These are phyloP conservation scores for Cicer pinnatifidum DNA, from an alignment of 306 rosid genomes.

Conservation along the genomic window DNA sequence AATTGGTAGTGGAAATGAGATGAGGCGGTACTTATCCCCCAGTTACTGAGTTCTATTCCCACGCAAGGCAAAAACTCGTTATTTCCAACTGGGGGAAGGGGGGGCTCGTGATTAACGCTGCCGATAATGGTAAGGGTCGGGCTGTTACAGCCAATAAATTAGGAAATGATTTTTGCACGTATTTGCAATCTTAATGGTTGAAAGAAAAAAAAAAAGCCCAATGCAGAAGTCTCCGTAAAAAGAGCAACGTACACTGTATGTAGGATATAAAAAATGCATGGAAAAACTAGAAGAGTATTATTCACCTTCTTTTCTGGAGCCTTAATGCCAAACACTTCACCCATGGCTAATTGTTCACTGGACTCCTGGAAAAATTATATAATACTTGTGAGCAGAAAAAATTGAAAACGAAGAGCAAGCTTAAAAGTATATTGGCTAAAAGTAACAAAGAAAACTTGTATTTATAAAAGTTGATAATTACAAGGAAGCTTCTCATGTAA, in stretches of 20 bases:
- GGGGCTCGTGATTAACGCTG: too few species aligned
- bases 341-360: constrained; percentile 87
- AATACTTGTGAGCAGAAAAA: constrained; percentile 37
- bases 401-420: constrained; percentile 32
- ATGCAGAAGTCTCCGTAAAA: neutral
- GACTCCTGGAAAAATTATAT: constrained; percentile 67
- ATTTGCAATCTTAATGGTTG: constrained; percentile 19
- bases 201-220: neutral
- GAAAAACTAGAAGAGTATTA: constrained; percentile 39
- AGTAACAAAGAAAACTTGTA: constrained; percentile 13
- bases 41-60: too few species aligned
- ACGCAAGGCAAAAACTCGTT: too few species aligned
- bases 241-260: neutral
- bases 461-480: constrained; percentile 21
- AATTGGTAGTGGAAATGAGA: too few species aligned
- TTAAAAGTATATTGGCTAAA: constrained; percentile 5
- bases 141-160: neutral
- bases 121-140: too few species aligned
- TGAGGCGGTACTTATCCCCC: too few species aligned
- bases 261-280: constrained; percentile 19
- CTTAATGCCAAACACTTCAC: constrained; percentile 93
- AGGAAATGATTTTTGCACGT: neutral
- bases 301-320: constrained; percentile 88
- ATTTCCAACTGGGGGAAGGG: too few species aligned
- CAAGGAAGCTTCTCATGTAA: constrained; percentile 27